Evolutionary conservation across 176 grass and related monocot genomes (phyloP), one percentile per base, ranked within the genome.

Genomic region (Triticum monococcum): DNA sequence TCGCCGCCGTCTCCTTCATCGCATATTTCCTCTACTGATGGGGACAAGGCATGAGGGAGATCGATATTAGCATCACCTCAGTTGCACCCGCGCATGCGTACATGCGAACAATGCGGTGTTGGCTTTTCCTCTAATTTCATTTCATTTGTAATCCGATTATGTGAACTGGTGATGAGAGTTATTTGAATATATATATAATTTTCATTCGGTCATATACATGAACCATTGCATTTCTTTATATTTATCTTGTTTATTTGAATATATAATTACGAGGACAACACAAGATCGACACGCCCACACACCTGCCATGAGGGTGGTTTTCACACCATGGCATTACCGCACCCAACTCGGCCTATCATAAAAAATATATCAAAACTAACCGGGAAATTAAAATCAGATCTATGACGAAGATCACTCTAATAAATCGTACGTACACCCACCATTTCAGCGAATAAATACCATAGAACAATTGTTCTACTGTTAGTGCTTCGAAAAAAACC

Each of bases 11-110:
- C 38, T 73, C 71, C 40, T 73, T 73, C 71, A 12, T 73, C n/a
- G 71, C 71, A 46, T 73, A 73, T 23, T 73, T 73, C 38, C 71
- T 73, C 71, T 46, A 73, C 12, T 73, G 38, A 72, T 24, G 11
- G 11, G 35, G 69, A 73, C 12, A 73, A 7, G 63, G n/a, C n/a
- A 73, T 9, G 60, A 63, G n/a, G 38, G 38, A 24, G 12, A 46
- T 41, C 4, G 11, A 3, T 73, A 16, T 72, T 73, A 73, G 71
- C 71, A 73, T 73, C 71, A 73, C 71, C 37, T 73, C 11, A 6
- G n/a, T 46, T 73, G 71, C 71, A 73, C 71, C 71, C 71, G 2
- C 11, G 40, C 38, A 73, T 73, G 70, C n/a, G 46, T 45, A 11
- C 71, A 73, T 73, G 71, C n/a, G 38, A 73, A 5, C 12, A 25